Conservation (phyloP, 768 basidiomycete genomes). For the Botryobasidium botryosum region DNA sequence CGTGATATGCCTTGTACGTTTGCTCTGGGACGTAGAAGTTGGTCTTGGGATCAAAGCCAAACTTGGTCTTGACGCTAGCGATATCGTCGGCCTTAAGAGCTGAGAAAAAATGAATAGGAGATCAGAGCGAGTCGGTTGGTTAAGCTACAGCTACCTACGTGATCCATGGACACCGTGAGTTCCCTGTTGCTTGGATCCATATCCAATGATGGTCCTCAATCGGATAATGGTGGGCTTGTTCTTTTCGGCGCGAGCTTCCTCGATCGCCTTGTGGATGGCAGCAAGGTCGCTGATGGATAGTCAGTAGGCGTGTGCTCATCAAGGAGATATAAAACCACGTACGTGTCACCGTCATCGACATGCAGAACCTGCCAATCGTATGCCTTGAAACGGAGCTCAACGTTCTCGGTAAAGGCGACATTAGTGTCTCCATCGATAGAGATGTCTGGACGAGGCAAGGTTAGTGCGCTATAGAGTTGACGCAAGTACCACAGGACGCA, state of each 20-base stretch:
- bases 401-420: slow-evolving; percentile 87
- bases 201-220: slow-evolving; percentile 82
- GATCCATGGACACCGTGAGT: slow-evolving; percentile 90
- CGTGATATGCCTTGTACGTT: slow-evolving; percentile 50
- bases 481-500: slow-evolving; percentile 24
- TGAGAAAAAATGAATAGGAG: slow-evolving; percentile 18
- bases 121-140: neutral
- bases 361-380: slow-evolving; percentile 92
- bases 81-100: slow-evolving; percentile 91
- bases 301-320: neutral
- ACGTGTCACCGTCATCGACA: slow-evolving; percentile 69
- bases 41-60: slow-evolving; percentile 62
- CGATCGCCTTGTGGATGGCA: slow-evolving; percentile 62
- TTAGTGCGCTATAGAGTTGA: neutral
- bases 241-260: slow-evolving; percentile 55
- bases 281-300: slow-evolving; percentile 44
- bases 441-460: slow-evolving; percentile 42
- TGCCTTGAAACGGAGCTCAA: slow-evolving; percentile 68
- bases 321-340: slow-evolving; percentile 13
- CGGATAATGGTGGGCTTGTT: slow-evolving; percentile 77
- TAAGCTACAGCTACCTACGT: slow-evolving; percentile 38
- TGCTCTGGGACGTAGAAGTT: slow-evolving; percentile 63
- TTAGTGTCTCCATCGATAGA: slow-evolving; percentile 91
- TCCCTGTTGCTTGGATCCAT: slow-evolving; percentile 81
- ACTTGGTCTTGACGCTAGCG: slow-evolving; percentile 61